phyloP scores from a whole-genome alignment of 202 grass and related monocot species.

The Elaeis oleifera region DNA sequence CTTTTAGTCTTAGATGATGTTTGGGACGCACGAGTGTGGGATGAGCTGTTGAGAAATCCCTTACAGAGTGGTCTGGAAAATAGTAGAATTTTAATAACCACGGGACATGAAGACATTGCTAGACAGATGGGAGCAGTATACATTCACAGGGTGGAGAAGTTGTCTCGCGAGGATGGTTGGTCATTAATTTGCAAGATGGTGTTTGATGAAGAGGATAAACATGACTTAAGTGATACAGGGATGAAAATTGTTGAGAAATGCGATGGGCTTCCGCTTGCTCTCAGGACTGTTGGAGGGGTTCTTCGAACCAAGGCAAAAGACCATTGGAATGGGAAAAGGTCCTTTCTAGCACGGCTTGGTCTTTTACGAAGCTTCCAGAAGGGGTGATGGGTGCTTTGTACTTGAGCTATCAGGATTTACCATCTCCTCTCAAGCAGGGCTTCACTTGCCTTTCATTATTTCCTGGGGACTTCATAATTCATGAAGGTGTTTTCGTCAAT shows the following conservation, averaged over 20 bases:
- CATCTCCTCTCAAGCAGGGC: slow-evolving; percentile 22
- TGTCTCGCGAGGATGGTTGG: not conserved
- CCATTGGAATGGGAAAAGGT: not conserved
- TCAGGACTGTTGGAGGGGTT: not conserved
- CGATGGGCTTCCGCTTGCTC: not conserved
- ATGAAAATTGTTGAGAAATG: not conserved
- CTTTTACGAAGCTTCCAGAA: not conserved
- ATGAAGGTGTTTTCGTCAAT: not conserved
- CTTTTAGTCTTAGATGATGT: not conserved
- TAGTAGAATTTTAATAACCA: not conserved
- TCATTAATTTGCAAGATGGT: not conserved
- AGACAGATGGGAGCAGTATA: not conserved
- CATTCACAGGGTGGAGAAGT: not conserved
- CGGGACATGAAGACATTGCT: not conserved
- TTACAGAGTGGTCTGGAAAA: not conserved
- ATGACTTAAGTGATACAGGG: not conserved
- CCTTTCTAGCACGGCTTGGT: not conserved
- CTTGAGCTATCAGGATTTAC: slow-evolving; percentile 18
- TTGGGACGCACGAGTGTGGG: not conserved
- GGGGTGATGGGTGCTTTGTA: not conserved
- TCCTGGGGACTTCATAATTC: not conserved
- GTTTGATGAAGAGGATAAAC: not conserved
- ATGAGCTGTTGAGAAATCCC: not conserved
- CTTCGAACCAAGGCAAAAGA: not conserved
- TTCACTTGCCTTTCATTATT: slow-evolving; percentile 16